Evolutionary conservation across 345 rosid genomes (phyloP).

Genomic region (Dipteronia sinensis): DNA sequence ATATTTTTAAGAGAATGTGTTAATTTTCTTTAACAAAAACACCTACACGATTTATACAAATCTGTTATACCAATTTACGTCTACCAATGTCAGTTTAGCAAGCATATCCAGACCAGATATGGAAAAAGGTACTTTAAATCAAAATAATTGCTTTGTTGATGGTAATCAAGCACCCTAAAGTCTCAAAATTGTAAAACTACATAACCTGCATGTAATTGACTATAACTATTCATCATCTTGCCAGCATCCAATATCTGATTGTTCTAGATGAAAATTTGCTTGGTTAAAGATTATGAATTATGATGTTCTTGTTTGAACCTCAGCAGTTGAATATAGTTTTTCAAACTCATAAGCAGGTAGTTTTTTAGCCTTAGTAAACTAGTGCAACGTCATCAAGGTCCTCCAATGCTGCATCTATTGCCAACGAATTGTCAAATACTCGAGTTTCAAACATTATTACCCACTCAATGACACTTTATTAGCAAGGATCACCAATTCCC

Average conservation of each 20-base stretch:
- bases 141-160: not conserved
- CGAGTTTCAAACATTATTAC: not conserved
- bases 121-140: too few relatives aligned
- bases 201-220: not conserved
- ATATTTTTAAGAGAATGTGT: not conserved
- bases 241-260: not conserved
- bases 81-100: not conserved
- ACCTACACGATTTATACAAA: too few relatives aligned
- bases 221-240: not conserved
- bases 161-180: not conserved
- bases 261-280: too few relatives aligned
- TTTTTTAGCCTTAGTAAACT: not conserved
- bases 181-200: not conserved
- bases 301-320: not conserved
- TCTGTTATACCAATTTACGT: not conserved
- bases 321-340: not conserved
- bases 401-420: not conserved
- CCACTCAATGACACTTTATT: not conserved
- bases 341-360: not conserved
- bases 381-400: not conserved
- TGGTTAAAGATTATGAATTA: too few relatives aligned
- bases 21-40: too few relatives aligned
- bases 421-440: not conserved
- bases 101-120: not conserved
- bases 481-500: not conserved